Evolutionary conservation across 176 grass and related monocot species (phyloP).

Genomic region (Carex kokanica): DNA sequence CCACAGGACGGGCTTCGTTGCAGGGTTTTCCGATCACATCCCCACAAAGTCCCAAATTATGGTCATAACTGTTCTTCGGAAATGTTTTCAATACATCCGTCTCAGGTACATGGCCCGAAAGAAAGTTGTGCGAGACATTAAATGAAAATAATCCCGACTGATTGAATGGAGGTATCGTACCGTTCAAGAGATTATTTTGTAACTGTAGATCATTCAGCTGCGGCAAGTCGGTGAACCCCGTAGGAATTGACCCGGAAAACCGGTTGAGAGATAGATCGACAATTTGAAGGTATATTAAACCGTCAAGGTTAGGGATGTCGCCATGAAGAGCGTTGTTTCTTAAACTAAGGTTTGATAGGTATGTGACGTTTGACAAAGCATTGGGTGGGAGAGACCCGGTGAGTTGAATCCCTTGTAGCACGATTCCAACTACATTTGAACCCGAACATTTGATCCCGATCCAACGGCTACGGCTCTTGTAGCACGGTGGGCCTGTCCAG

Average conservation of each 20-base stretch:
- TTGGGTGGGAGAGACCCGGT: conserved; percentile 39
- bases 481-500: conserved; percentile 90
- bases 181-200: conserved; percentile 83
- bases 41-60: conserved; percentile 75
- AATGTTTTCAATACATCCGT: conserved; percentile 49
- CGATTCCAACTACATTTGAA: conserved; percentile 48
- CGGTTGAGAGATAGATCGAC: conserved; percentile 76
- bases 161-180: conserved; percentile 56
- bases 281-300: conserved; percentile 40
- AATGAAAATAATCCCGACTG: conserved; percentile 48
- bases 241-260: conserved; percentile 72
- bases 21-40: conserved; percentile 35
- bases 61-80: conserved; percentile 46
- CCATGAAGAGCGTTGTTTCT: conserved; percentile 77
- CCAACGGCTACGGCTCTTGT: conserved; percentile 61
- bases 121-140: conserved; percentile 94
- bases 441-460: conserved; percentile 60
- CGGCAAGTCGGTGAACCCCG: conserved; percentile 23
- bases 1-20: neutral
- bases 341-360: conserved; percentile 47
- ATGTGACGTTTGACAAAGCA: conserved; percentile 36
- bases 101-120: conserved; percentile 56
- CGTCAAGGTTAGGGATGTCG: conserved; percentile 48
- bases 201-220: conserved; percentile 50
- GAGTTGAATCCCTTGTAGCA: conserved; percentile 60